Conservation (phyloP, 768 basidiomycete genomes). For the Hericium coralloides region DNA sequence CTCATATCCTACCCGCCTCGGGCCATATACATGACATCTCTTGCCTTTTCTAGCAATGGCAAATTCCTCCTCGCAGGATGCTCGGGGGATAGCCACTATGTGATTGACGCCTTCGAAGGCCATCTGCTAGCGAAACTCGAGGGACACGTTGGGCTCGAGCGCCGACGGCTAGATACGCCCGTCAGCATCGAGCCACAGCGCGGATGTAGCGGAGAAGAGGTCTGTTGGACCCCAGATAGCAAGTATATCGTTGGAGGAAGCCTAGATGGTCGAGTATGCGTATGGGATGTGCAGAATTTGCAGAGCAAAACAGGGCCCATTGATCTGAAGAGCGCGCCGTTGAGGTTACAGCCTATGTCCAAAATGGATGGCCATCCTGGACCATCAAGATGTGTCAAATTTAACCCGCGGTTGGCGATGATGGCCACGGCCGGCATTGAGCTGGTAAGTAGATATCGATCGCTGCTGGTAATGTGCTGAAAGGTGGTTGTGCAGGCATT, state of each 20-base stretch:
- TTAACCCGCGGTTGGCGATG: slow-evolving; percentile 88
- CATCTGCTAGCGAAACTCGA: slow-evolving; percentile 76
- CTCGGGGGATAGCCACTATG: slow-evolving; percentile 86
- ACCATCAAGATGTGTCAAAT: slow-evolving; percentile 76
- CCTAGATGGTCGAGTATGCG: slow-evolving; percentile 70
- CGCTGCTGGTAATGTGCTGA: not conserved
- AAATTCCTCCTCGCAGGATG: slow-evolving; percentile 90
- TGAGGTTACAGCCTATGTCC: slow-evolving; percentile 39
- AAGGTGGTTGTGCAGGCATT: slow-evolving; percentile 34
- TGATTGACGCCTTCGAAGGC: slow-evolving; percentile 87
- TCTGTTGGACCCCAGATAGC: slow-evolving; percentile 91
- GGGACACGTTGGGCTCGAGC: slow-evolving; percentile 78
- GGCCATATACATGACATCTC: slow-evolving; percentile 83
- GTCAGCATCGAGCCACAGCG: slow-evolving; percentile 56
- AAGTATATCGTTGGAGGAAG: slow-evolving; percentile 83
- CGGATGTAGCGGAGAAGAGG: slow-evolving; percentile 89
- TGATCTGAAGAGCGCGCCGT: slow-evolving; percentile 45
- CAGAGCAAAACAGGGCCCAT: slow-evolving; percentile 41
- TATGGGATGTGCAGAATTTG: slow-evolving; percentile 80
- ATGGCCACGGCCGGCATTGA: slow-evolving; percentile 78
- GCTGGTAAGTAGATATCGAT: slow-evolving; percentile 43
- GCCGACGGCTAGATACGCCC: slow-evolving; percentile 39
- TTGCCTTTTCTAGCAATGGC: slow-evolving; percentile 85
- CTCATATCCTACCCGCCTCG: slow-evolving; percentile 80
- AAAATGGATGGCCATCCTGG: slow-evolving; percentile 75